Evolutionary conservation across 192 early-diverging fungal species (phyloP).

Genomic region (Backusella tuberculispora): DNA sequence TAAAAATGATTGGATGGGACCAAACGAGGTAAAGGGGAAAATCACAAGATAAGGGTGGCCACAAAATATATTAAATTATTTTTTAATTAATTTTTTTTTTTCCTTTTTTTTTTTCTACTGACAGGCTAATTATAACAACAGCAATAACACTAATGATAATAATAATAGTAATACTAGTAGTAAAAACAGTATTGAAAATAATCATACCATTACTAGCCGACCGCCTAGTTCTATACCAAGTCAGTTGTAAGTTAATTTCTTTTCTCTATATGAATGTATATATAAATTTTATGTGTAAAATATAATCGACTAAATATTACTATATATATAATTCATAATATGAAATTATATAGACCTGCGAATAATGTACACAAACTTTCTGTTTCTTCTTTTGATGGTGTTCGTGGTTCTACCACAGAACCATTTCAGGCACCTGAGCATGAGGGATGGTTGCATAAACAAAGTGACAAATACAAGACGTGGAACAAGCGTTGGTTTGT

Average conservation of each 20-base stretch:
- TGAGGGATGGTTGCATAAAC: conserved; percentile 64
- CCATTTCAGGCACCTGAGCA: conserved; percentile 52
- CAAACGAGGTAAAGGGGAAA: not conserved
- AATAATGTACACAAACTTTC: conserved; percentile 25
- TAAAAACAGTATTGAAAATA: too few relatives aligned
- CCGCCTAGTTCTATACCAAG: not conserved
- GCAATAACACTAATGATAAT: too few relatives aligned
- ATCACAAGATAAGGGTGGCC: not conserved
- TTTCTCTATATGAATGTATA: not conserved
- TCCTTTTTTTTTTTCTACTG: not conserved
- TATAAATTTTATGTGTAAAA: not conserved
- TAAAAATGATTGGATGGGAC: too few relatives aligned
- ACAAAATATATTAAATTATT: conserved; percentile 12
- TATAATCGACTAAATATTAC: not conserved
- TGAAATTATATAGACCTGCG: not conserved
- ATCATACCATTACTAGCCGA: too few relatives aligned
- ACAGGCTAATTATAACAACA: too few relatives aligned
- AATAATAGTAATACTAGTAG: too few relatives aligned
- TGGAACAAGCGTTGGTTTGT: conserved; percentile 72
- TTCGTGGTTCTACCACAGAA: conserved; percentile 14
- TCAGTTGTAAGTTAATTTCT: not conserved
- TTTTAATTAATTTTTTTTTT: not conserved
- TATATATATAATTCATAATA: not conserved
- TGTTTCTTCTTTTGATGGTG: conserved; percentile 17
- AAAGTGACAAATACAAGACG: conserved; percentile 59